Evolutionary conservation across 768 basidiomycete species (phyloP), one percentile per base, ranked within the genome.

Genomic region (Hericium erinaceus): DNA sequence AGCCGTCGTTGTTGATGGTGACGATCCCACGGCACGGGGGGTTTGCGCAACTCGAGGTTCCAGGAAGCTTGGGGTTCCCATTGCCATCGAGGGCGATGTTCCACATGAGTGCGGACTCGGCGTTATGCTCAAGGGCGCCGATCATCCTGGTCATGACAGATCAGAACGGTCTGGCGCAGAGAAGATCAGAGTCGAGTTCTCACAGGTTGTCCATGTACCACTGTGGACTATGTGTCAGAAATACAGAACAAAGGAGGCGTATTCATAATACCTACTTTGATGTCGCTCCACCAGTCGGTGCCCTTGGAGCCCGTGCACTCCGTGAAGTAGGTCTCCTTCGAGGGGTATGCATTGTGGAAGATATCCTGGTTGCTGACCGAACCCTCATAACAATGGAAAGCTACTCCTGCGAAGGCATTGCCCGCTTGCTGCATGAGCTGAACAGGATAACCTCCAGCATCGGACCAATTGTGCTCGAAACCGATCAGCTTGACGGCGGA

Each of bases 281-380:
- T 83, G 61, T 89, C 86, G 50, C 71, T 73, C 88, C 87, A 91
- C 87, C 86, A 89, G 65, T 89, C 84, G 8, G 78, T 78, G 12
- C 85, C 84, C 56, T 79, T 68, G 0, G 77, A 80, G 9, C 88
- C 87, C 1, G 80, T 68, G 64, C 88, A 89, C 67, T 89, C 87
- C 63, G 72, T 78, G 58, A 78, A 71, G 68, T 74, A 76, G 16
- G 79, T 72, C 74, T 77, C 81, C 72, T 86, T 85, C 59, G 67
- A 67, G 1, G 85, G 84, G 58, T 73, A 85, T 8, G 73, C 73
- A 48, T 72, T 70, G 26, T 80, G 78, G 69, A 87, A 89, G 1
- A 66, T 64, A 48, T 78, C 75, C 66, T 88, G 85, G 4, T 81
- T 66, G 1, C 64, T 67, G 40, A 81, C 79, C 24, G 65, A 69